Conservation (phyloP, 805 yeast species). For the Ogataea siamensis region DNA sequence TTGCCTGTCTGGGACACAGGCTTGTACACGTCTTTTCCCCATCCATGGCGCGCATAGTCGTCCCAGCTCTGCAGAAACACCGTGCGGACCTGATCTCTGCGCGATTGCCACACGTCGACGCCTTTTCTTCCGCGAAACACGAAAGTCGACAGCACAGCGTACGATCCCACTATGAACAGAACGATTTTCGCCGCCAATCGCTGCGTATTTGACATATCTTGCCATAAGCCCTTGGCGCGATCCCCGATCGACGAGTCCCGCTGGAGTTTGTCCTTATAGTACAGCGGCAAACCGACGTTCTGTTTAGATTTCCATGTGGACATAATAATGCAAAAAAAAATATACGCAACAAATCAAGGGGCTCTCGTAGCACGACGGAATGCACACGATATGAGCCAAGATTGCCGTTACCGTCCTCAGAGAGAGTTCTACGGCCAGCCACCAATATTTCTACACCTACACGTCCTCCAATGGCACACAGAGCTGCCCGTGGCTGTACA, state of each 20-base stretch:
- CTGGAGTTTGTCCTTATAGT: conserved; percentile 50
- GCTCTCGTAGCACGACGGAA: too few relatives aligned
- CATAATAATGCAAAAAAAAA: conserved; percentile 3
- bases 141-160: conserved; percentile 11
- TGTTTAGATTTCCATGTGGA: conserved; percentile 26
- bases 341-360: conserved; percentile 2
- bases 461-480: too few relatives aligned
- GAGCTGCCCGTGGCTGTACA: neutral
- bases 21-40: conserved; percentile 79
- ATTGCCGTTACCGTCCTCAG: too few relatives aligned
- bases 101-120: conserved; percentile 41
- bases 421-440: too few relatives aligned
- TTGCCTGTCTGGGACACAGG: conserved; percentile 63
- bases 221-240: conserved; percentile 17
- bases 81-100: conserved; percentile 57
- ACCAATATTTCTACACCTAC: too few relatives aligned
- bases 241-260: conserved; percentile 18
- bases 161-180: conserved; percentile 40
- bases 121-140: conserved; percentile 11
- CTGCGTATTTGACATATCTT: conserved; percentile 20
- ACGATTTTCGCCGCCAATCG: conserved; percentile 43
- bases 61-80: conserved; percentile 77
- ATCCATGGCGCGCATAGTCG: conserved; percentile 69
- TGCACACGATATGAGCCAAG: too few relatives aligned
- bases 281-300: conserved; percentile 42